Conservation (phyloP, 2,329 filamentous ascomycete genomes). For the Calonectria hawksworthii region DNA sequence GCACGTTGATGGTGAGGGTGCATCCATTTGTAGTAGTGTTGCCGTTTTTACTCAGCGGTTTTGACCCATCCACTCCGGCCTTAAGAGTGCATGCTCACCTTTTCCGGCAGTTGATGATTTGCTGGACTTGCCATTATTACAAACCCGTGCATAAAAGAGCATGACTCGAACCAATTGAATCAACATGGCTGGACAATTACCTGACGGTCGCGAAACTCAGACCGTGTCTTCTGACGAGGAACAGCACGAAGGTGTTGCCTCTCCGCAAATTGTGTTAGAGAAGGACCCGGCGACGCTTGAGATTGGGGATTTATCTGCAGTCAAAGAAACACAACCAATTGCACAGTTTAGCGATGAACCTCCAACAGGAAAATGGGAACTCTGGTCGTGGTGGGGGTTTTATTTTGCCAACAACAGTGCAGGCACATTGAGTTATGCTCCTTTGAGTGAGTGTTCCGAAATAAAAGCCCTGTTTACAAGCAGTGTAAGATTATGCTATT, state of each 20-base stretch:
- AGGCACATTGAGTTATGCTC: not conserved
- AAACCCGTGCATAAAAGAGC: not conserved
- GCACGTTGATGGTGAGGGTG: not conserved
- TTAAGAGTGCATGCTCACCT: too few species aligned
- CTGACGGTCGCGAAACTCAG: not conserved
- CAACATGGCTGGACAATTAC: not conserved
- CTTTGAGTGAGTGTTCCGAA: not conserved
- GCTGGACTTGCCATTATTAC: not conserved
- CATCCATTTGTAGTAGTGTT: not conserved
- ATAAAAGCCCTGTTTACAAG: too few species aligned
- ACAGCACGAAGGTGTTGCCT: not conserved
- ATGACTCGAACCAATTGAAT: not conserved
- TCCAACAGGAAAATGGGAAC: not conserved
- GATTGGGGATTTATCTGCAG: not conserved
- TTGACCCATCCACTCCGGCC: not conserved
- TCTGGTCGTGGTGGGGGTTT: not conserved
- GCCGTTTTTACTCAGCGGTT: not conserved
- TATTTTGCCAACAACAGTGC: conserved; percentile 5
- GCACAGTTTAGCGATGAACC: not conserved
- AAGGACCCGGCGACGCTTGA: not conserved
- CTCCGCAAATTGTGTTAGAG: not conserved
- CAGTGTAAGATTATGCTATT: not conserved
- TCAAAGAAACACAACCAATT: not conserved
- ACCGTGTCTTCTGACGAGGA: not conserved
- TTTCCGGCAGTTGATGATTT: not conserved